Percentiles rank a stretch among this genome's conserved stretches.
phyloP scores from a whole-genome alignment of 352 stramenopile genomes.

The Blastocystis sp. region DNA sequence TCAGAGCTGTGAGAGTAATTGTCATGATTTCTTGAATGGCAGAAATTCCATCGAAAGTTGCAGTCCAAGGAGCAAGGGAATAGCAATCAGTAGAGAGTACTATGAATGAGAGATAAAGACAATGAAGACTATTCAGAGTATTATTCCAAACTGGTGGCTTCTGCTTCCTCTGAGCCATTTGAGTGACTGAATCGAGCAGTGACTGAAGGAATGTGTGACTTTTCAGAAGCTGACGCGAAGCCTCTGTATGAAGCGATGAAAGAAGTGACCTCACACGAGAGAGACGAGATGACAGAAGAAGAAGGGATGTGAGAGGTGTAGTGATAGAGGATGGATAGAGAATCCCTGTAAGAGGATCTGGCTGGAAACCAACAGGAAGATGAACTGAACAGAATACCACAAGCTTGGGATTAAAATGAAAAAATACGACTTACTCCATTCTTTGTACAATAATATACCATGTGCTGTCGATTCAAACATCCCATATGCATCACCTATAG shows the following conservation, averaged over 20 bases:
- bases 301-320: background rate
- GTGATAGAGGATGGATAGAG: background rate
- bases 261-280: background rate
- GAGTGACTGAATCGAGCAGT: too few species aligned
- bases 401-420: background rate
- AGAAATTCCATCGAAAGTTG: background rate
- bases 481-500: constrained; percentile 11
- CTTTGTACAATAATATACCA: background rate
- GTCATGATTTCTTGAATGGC: background rate
- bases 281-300: background rate
- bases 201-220: too few species aligned
- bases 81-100: background rate
- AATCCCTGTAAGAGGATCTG: background rate
- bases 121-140: background rate
- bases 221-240: background rate
- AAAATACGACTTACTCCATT: background rate
- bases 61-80: background rate
- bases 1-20: background rate
- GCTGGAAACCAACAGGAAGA: background rate
- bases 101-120: background rate
- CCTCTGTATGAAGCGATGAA: background rate
- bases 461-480: background rate
- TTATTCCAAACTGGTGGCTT: background rate
- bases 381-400: constrained; percentile 12
- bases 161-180: background rate